Base-by-base conservation (phyloP, 129 eudicot species). In the Mikania micrantha region DNA sequence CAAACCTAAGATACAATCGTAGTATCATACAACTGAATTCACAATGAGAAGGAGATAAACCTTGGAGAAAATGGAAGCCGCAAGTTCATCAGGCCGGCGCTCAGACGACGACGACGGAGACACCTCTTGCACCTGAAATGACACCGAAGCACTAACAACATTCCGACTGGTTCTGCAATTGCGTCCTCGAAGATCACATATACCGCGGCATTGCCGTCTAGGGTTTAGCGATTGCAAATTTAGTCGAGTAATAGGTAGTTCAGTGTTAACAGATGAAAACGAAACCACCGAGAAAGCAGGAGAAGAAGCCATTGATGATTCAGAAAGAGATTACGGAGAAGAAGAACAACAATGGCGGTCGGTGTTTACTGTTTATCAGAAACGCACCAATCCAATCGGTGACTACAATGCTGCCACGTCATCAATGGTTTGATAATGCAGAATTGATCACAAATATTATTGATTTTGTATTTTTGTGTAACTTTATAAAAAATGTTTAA, bases 51-150 rank as follows among this genome's bases (percentile, higher is more conserved):
- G 5, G 69, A 24, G 53, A 54, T 47, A 16, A 66, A 84, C 89
- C 89, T 84, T 84, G 2, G 89, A 80, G 7, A 84, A 34, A 61
- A 84, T 74, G 68, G 74, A 54, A 21, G 74, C 78, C 9, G 81
- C 89, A 36, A 84, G 76, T 53, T 81, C 89, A 67, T 80, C 83
- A 0, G 81, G 85, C 20, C 50, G 85, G 35, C 63, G 72, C 66
- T 64, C 64, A 38, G 72, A 74, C 57, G 72, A 58, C 22, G 78
- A 3, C 66, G 67, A 68, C 19, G 82, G 32, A 3, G 81, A 63
- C 16, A 66, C 69, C 59, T 77, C 73, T 15, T 83, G 75, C 5
- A 31, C 85, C 36, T 84, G 84, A 53, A 56, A n/a, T 25, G 85
- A 84, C 47, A 75, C 44, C 24, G 89, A 71, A 53, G 83, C 85